Base-by-base conservation (phyloP, 176 grass and related monocot species). In the Oryza meridionalis region DNA sequence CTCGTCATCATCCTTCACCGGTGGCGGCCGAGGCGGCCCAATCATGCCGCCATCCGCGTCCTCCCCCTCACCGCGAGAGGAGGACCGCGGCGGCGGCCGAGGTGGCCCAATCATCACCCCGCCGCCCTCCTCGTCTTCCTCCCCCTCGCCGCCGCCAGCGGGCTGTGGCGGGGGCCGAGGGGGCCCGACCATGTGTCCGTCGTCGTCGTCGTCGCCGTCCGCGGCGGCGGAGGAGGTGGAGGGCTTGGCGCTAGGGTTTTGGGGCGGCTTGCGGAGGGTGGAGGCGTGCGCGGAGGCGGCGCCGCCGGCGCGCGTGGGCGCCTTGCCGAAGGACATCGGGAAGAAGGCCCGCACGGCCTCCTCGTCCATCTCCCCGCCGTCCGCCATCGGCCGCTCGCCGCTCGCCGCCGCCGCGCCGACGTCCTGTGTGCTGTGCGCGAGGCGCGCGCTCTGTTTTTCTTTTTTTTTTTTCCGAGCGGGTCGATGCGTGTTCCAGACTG, bases 331-430 rank as follows among this genome's bases (percentile, higher is more conserved):
- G 43, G 96, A 95, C 42, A 91, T 65, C 9, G 96, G 96, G 67
- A 98, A 95, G 81, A 90, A 90, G 19, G 93, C 82, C 7, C 96
- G 90, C 85, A 98, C 91, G 17, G 93, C 89, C 82, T 94, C 95
- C 76, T 97, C 95, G 84, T 90, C 95, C 88, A 91, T 92, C 9
- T 89, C 86, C 50, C 82, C 80, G 73, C 80, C 88, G 37, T 85
- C 90, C 37, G 70, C 77, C 74, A 55, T 88, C 72, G n/a, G 27
- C 38, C 55, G 26, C 81, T 85, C 72, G 75, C 84, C 73, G 85
- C 58, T 37, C 37, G 37, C 37, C 38, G 38, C 38, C 38, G 38
- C 38, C 38, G 38, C 70, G 84, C 74, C 38, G 79, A 75, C 55
- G 69, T 87, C 49, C 62, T 46, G 33, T 43, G 70, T 8, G 26